These are phyloP conservation scores for Geoglossum glabrum DNA, from an alignment of 495 filamentous ascomycete species.

Conservation along the genomic window DNA sequence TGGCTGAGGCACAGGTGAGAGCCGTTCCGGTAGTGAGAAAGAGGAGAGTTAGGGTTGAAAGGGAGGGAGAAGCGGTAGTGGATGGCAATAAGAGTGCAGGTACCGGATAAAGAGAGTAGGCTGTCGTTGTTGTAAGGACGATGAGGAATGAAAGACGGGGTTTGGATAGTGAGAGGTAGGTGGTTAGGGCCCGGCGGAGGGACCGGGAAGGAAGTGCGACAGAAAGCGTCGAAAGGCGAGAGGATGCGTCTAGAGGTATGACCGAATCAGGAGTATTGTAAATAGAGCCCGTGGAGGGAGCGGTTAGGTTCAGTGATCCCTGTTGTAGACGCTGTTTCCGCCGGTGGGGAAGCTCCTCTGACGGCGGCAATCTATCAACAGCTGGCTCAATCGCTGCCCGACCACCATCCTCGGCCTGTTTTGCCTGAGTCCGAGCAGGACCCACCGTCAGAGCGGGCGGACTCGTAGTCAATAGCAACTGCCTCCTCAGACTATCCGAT, in stretches of 20 bases:
- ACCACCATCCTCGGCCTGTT: not conserved
- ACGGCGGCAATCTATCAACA: not conserved
- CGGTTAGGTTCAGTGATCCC: not conserved
- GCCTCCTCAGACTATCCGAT: not conserved
- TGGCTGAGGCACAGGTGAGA: conserved; percentile 67
- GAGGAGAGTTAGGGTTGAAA: conserved; percentile 73
- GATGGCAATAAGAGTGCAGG: conserved; percentile 52
- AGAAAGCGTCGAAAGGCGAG: conserved; percentile 52
- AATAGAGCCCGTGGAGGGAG: not conserved
- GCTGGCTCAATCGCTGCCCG: not conserved
- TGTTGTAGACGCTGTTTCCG: not conserved
- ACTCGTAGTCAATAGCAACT: not conserved
- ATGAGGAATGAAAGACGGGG: conserved; percentile 84
- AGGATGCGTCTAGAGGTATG: conserved; percentile 68
- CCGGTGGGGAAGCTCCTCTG: not conserved
- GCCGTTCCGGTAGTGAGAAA: conserved; percentile 84
- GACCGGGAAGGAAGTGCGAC: conserved; percentile 46
- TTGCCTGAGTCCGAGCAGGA: not conserved
- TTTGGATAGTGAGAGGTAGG: conserved; percentile 81
- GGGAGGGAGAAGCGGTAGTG: conserved; percentile 54
- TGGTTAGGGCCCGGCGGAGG: conserved; percentile 54
- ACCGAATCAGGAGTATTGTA: not conserved
- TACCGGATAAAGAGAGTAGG: conserved; percentile 85
- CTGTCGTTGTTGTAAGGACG: conserved; percentile 72
- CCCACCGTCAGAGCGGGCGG: not conserved